Evolutionary conservation across 2,329 filamentous ascomycete genomes (phyloP), one percentile per base, ranked within the genome.

Genomic region (Fusarium guadeloupense): DNA sequence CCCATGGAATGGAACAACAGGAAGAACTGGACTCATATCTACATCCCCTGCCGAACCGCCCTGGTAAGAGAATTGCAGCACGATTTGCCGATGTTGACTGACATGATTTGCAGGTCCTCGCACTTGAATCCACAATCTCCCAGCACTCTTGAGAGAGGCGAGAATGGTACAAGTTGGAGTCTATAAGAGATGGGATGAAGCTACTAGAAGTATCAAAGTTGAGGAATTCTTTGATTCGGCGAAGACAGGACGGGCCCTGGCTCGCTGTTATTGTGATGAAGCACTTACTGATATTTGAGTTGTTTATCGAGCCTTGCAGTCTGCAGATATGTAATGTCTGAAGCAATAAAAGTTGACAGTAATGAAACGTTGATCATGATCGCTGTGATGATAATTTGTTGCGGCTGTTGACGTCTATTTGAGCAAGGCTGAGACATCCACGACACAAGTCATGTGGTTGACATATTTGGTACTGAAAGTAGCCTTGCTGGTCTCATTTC

Each of bases 1-100:
- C 86, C 92, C 13, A 86, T 97, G 79, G 84, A 85, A 60, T 98
- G 95, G 95, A 98, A 98, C 73, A 86, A 85, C 13, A 83, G 95
- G 60, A 89, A 85, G 80, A 98, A 98, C 77, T 97, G 92, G 80
- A 86, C 92, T 41, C 95, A 98, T 74, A 85, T 97, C 47, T 99
- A 99, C 74, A 86, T 96, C 58, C 94, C 94, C 14, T 86, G 86
- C 46, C 83, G 94, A 69, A 93, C 90, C 59, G 94, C 92, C 17
- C 80, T 97, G 75, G 93, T 96, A 80, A 79, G 85, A 79, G 46
- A 34, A 9, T 9, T 33, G 38, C 28, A 54, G 53, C 47, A 37
- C n/a, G 7, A 3, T 31, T 31, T 12, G 7, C n/a, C 5, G 28
- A n/a, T n/a, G 28, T 14, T n/a, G 28, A 31, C 30, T n/a, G 53